A percentile compares a stretch with the other conserved stretches of the same genome.
Conservation (phyloP, 306 rosid genomes). For the Biancaea sappan region DNA sequence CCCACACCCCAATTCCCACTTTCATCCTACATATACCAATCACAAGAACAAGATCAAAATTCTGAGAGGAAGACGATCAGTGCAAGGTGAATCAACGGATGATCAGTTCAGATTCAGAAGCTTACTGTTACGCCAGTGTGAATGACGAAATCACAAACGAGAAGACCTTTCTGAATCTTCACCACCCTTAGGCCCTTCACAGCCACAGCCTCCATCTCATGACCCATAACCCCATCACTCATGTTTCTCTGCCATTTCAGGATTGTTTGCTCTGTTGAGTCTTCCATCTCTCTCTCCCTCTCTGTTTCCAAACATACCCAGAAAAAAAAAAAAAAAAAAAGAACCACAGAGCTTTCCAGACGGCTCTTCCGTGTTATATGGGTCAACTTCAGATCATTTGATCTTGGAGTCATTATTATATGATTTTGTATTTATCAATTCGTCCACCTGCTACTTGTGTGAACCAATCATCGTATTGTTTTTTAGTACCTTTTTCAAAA, state of each 20-base stretch:
- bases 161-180: neutral
- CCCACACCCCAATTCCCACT: conserved; percentile 57
- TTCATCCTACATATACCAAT: conserved; percentile 34
- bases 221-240: neutral
- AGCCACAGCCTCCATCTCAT: neutral
- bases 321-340: too few species aligned
- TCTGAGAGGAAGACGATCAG: neutral
- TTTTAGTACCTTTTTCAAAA: too few species aligned
- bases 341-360: too few species aligned
- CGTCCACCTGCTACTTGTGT: too few species aligned
- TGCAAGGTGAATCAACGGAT: too few species aligned
- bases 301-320: neutral
- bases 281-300: neutral
- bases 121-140: conserved; percentile 6
- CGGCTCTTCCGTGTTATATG: too few species aligned
- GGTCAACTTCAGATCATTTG: too few species aligned
- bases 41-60: neutral
- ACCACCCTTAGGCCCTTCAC: neutral
- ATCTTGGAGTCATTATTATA: too few species aligned
- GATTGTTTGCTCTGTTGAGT: neutral
- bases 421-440: too few species aligned
- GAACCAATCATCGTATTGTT: too few species aligned
- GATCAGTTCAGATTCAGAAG: too few species aligned
- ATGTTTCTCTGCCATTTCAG: neutral
- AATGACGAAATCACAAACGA: conserved; percentile 12